Percentiles rank a stretch among this genome's conserved stretches.
phyloP scores from a whole-genome alignment of 2,329 filamentous ascomycete genomes.

The Xylaria multiplex region DNA sequence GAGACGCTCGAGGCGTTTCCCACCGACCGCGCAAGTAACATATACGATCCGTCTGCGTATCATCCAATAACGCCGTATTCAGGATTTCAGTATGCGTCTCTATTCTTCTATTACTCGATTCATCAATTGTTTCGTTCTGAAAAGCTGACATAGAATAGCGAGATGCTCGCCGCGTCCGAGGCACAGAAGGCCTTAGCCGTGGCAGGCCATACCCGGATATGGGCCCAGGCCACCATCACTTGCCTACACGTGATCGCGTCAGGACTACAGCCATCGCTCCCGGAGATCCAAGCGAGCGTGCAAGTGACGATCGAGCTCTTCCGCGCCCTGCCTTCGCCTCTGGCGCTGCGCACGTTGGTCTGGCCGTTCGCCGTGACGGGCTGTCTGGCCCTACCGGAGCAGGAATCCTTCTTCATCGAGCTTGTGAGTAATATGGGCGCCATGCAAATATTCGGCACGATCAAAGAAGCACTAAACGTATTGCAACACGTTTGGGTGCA shows the following conservation, averaged over 20 bases:
- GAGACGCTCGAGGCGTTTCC: conserved; percentile 2
- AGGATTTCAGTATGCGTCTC: conserved; percentile 25
- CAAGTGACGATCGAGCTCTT: conserved; percentile 39
- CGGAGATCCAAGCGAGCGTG: conserved; percentile 40
- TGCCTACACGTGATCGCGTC: conserved; percentile 44
- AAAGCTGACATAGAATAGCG: conserved; percentile 2
- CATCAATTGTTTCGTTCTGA: background rate
- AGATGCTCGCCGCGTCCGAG: conserved; percentile 30
- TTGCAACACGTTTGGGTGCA: conserved; percentile 43
- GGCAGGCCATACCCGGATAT: conserved; percentile 43
- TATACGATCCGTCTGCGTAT: conserved; percentile 35
- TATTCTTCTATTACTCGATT: no score
- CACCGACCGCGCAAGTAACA: conserved; percentile 15
- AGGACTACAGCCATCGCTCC: conserved; percentile 40
- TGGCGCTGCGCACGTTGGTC: conserved; percentile 43
- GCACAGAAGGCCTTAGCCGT: conserved; percentile 29
- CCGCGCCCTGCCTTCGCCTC: conserved; percentile 36
- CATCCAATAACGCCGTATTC: conserved; percentile 35
- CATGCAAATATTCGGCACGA: conserved; percentile 44
- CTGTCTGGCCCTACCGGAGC: conserved; percentile 41
- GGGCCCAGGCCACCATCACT: conserved; percentile 44
- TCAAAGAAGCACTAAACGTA: conserved; percentile 40
- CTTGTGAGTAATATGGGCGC: conserved; percentile 41
- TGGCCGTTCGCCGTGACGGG: conserved; percentile 48
- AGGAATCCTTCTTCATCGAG: conserved; percentile 41